phyloP scores from a whole-genome alignment of 768 basidiomycete genomes.

The Roridomyces roridus region DNA sequence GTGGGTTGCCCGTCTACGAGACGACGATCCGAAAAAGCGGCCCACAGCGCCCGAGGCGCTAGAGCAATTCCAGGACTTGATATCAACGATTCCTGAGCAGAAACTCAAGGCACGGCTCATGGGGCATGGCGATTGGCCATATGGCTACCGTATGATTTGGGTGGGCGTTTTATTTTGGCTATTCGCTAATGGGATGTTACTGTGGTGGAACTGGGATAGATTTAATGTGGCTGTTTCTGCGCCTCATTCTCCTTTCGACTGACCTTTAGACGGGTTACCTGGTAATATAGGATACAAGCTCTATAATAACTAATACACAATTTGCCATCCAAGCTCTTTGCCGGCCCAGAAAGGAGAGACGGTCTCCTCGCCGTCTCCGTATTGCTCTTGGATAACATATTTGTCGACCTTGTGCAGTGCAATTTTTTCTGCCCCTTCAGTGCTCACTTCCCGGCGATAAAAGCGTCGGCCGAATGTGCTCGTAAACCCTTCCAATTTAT shows the following conservation, averaged over 20 bases:
- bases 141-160: constrained; percentile 3
- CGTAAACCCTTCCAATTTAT: constrained; percentile 81
- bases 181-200: constrained; percentile 6
- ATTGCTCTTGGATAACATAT: constrained; percentile 53
- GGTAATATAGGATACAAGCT: constrained; percentile 9
- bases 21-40: constrained; percentile 21
- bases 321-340: constrained; percentile 77
- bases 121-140: constrained; percentile 18
- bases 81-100: constrained; percentile 13
- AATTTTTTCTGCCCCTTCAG: constrained; percentile 42
- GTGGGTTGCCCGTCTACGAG: constrained; percentile 18
- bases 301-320: constrained; percentile 30
- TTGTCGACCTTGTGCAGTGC: constrained; percentile 47
- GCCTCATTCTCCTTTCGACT: neutral
- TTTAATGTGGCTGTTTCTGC: constrained; percentile 1
- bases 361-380: constrained; percentile 50
- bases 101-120: constrained; percentile 17
- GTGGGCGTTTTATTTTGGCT: constrained; percentile 6
- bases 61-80: constrained; percentile 7
- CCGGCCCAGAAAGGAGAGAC: constrained; percentile 92
- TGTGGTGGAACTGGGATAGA: constrained; percentile 24
- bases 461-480: constrained; percentile 81
- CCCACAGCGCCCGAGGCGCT: constrained; percentile 18
- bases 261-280: too few species aligned
- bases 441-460: constrained; percentile 54